A percentile compares a stretch with the other conserved stretches of the same genome.
Conservation (phyloP, 2,329 filamentous ascomycete genomes). For the Penicillium sp. region DNA sequence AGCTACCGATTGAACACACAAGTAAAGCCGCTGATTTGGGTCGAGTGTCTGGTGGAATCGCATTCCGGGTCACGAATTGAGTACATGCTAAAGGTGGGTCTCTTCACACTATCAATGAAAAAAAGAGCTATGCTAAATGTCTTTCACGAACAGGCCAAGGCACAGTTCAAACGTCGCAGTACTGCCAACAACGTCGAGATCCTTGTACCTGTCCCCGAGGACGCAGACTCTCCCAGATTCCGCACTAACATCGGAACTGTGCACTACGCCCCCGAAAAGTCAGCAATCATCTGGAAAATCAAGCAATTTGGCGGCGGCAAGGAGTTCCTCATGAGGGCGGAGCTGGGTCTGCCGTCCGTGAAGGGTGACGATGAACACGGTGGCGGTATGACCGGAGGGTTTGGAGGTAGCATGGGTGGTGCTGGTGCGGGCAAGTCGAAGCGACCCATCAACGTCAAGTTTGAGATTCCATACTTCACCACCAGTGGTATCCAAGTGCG, state of each 20-base stretch:
- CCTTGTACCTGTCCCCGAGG: constrained; percentile 93
- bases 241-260: constrained; percentile 96
- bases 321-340: constrained; percentile 97
- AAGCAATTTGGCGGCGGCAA: constrained; percentile 99
- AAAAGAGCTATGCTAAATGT: constrained; percentile 1
- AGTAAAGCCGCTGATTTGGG: constrained; percentile 98
- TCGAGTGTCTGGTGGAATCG: constrained; percentile 95
- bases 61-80: constrained; percentile 95
- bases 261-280: constrained; percentile 96
- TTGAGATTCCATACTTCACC: constrained; percentile 99
- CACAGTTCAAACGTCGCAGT: constrained; percentile 96
- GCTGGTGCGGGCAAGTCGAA: constrained; percentile 86
- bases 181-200: constrained; percentile 99
- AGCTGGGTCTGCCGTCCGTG: constrained; percentile 90
- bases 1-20: constrained; percentile 98
- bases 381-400: constrained; percentile 96
- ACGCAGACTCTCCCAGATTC: constrained; percentile 94
- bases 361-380: constrained; percentile 94
- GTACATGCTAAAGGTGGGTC: constrained; percentile 86
- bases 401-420: constrained; percentile 95
- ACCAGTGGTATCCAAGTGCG: constrained; percentile 98
- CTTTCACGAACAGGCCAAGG: constrained; percentile 65
- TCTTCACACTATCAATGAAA: neutral
- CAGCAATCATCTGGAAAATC: constrained; percentile 99
- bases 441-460: constrained; percentile 97